Conservation (phyloP, 495 filamentous ascomycete species). For the Penicillium malachiteum region DNA sequence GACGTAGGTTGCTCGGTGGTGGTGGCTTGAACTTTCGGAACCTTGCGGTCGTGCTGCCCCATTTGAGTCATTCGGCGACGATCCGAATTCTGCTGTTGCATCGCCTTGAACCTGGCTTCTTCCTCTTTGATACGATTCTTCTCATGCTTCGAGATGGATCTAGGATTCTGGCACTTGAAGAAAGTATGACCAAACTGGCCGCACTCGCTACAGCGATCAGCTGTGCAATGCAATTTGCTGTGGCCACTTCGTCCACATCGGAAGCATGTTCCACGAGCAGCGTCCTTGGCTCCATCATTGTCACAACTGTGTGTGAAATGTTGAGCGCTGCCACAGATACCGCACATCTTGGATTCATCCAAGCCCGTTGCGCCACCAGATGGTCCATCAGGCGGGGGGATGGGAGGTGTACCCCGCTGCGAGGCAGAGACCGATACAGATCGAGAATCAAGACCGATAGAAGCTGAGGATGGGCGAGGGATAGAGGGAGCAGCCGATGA, state of each 20-base stretch:
- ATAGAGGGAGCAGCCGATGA: conserved; percentile 15
- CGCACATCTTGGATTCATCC: conserved; percentile 43
- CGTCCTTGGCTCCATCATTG: conserved; percentile 40
- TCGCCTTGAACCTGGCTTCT: conserved; percentile 33
- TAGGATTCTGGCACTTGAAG: conserved; percentile 31
- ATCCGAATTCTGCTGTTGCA: conserved; percentile 34
- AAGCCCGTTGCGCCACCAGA: conserved; percentile 48
- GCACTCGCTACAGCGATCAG: conserved; percentile 46
- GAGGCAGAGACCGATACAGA: conserved; percentile 27
- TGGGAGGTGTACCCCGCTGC: conserved; percentile 25
- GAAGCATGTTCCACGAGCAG: conserved; percentile 38
- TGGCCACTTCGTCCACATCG: conserved; percentile 47
- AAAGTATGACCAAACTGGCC: conserved; percentile 45
- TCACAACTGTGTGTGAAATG: conserved; percentile 52
- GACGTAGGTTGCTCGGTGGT: conserved; percentile 11
- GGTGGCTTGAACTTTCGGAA: conserved; percentile 44
- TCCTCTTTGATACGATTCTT: conserved; percentile 30
- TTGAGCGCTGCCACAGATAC: conserved; percentile 45
- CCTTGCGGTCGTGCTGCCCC: conserved; percentile 46
- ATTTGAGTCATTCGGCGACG: conserved; percentile 43
- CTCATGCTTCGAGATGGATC: conserved; percentile 35
- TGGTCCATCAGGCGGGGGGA: conserved; percentile 31
- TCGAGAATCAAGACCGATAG: conserved; percentile 25
- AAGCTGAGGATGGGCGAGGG: conserved; percentile 27
- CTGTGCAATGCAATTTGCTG: conserved; percentile 35